Base-by-base conservation (phyloP, 352 stramenopile genomes). In the Globisporangium carolinianum region DNA sequence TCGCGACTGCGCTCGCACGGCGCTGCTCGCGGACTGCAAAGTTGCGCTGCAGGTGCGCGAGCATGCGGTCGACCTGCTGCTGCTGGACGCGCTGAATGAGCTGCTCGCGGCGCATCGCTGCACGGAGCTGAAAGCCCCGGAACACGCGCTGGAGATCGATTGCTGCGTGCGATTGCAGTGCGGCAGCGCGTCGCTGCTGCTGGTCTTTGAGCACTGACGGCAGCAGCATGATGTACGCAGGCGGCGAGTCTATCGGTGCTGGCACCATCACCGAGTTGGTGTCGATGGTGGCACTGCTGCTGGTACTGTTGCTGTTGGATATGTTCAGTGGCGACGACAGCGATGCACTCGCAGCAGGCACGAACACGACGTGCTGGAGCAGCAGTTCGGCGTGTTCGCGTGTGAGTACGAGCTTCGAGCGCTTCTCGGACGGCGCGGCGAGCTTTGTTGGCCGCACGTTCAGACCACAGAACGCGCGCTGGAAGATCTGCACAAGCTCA, bases 51-150 rank as follows among this genome's bases (percentile, higher is more conserved):
- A 79, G 55, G 7, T 60, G 60, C 0, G 49, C 60, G 10, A 77
- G 65, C 45, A 76, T 53, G n/a, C 74, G 52, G 17, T 86, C 74
- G 3, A 71, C 65, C 50, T 90, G 80, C 0, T 53, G 63, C 24
- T 84, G 80, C 18, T 79, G 74, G 45, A 85, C 74, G n/a, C 60
- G 51, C 36, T 73, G 61, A 5, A 88, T 47, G 0, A 87, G 36
- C 37, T 46, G 60, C 15, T 86, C 67, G 5, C 74, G 72, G 3
- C 72, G 73, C 46, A 82, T 50, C 9, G 72, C 64, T 17, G 74
- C 73, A 46, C 78, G 74, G n/a, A 88, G 68, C 47, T 58, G 70
- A 51, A 87, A 90, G 24, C 77, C 80, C 17, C 77, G 76, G 51
- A 78, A 83, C 0, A 76, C 48, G 2, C 77, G 67, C 52, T 90